Base-by-base conservation (phyloP, 2,329 filamentous ascomycete genomes). In the Colletotrichum falcatum region DNA sequence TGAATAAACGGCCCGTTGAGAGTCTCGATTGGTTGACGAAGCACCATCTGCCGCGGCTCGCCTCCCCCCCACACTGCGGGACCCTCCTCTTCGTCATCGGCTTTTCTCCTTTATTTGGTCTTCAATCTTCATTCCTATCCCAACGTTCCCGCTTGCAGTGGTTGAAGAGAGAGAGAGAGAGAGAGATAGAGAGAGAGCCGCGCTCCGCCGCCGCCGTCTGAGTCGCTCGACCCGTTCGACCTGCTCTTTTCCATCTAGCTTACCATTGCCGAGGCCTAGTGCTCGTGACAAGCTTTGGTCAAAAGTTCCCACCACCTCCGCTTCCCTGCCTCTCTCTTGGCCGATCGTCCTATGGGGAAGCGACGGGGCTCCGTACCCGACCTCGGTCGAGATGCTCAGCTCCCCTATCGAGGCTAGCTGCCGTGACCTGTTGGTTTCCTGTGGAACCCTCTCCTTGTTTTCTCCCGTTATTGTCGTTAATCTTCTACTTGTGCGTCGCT, bases 161-260 rank as follows among this genome's bases (percentile, higher is more conserved):
- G 39, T 53, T 44, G 37, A n/a, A n/a, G n/a, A n/a, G n/a, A n/a
- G n/a, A n/a, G n/a, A n/a, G n/a, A n/a, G n/a, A n/a, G n/a, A n/a
- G n/a, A n/a, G n/a, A n/a, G n/a, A n/a, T n/a, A n/a, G n/a, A n/a
- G n/a, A n/a, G 44, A 48, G 58, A 51, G 53, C 37, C 44, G 53
- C 59, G 53, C 51, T n/a, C n/a, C 61, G 42, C 26, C 51, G 28
- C 39, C n/a, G 35, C 30, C 20, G 37, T 37, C n/a, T 46, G 53
- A 60, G 33, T 46, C 37, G 37, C 20, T 9, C 44, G 30, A n/a
- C 30, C 44, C 23, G 12, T 67, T 11, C 51, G 68, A 71, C 68
- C 68, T 71, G 51, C 68, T 71, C 44, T 55, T 71, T 68, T 68
- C n/a, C 59, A 63, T 54, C 64, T 71, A 71, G 68, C 46, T 33